A percentile compares a stretch with the other conserved stretches of the same genome.
These are phyloP conservation scores for Solanum stenotomum DNA, from an alignment of 257 asterid species.

Conservation along the genomic window DNA sequence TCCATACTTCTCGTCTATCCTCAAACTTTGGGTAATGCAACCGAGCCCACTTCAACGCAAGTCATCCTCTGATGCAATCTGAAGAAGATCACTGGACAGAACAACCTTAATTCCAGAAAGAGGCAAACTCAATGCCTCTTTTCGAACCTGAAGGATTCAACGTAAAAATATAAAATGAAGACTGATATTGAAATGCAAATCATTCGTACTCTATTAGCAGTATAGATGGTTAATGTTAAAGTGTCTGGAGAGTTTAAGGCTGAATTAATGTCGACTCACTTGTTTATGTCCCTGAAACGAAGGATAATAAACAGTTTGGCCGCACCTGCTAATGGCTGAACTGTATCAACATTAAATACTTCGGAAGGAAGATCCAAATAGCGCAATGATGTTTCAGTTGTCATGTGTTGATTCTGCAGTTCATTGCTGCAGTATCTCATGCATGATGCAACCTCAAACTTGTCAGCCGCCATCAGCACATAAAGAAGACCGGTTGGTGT, in stretches of 20 bases:
- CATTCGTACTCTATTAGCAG: not conserved
- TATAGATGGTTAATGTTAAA: not conserved
- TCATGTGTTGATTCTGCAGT: slow-evolving; percentile 61
- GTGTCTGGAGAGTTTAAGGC: not conserved
- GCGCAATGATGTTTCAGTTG: slow-evolving; percentile 72
- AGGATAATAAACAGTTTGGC: slow-evolving; percentile 67
- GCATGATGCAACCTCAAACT: slow-evolving; percentile 75
- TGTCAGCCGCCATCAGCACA: slow-evolving; percentile 85
- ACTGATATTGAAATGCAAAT: too few species aligned
- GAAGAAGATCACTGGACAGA: slow-evolving; percentile 59
- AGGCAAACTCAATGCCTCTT: slow-evolving; percentile 72
- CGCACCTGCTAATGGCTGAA: slow-evolving; percentile 60
- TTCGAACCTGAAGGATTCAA: slow-evolving; percentile 33
- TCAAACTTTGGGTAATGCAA: slow-evolving; percentile 46
- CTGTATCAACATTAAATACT: slow-evolving; percentile 59
- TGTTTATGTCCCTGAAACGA: slow-evolving; percentile 65
- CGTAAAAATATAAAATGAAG: not conserved
- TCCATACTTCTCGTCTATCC: slow-evolving; percentile 52
- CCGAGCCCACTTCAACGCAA: slow-evolving; percentile 68
- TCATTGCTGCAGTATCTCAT: slow-evolving; percentile 72
- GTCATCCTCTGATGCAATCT: slow-evolving; percentile 77
- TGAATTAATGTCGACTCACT: slow-evolving; percentile 24
- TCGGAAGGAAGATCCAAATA: slow-evolving; percentile 87
- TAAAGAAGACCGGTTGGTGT: slow-evolving; percentile 43
- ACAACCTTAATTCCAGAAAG: slow-evolving; percentile 73